Evolutionary conservation across 2,329 filamentous ascomycete genomes (phyloP), one percentile per base, ranked within the genome.

Genomic region (Chaetomium sp.): DNA sequence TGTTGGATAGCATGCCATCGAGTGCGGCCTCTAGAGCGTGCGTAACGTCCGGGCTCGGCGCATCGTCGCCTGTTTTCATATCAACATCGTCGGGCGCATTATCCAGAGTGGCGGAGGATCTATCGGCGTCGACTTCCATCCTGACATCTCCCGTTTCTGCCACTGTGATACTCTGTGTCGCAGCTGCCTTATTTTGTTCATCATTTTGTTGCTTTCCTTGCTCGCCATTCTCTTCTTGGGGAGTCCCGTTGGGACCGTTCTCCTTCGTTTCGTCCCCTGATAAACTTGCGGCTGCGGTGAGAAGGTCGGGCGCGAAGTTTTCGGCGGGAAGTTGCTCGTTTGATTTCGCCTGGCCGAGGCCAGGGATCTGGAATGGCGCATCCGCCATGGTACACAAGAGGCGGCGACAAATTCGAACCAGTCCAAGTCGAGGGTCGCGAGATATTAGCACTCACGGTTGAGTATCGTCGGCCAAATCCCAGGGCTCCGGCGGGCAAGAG

Each of bases 1-100:
- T 12, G 0, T 56, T 42, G 6, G 56, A 53, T 27, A 67, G 66
- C 12, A 76, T 65, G 6, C 72, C 72, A 3, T 71, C 72, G 6
- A 77, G 67, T 33, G 73, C 72, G 8, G 74, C 75, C 59, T 77
- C 75, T 1, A 77, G 68, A 1, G 74, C 74, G 34, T 69, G 63
- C 4, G 73, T 75, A 1, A 77, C 65, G 3, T 73, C 74, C 71
- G 51, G 73, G 48, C 35, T 74, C 6, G 49, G 52, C 11, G 57
- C 49, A 11, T 54, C 56, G 12, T 44, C 43, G 43, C 34, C 40
- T 5, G 36, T 45, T 35, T 53, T 46, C 41, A 53, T 52, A 27
- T 53, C 47, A 43, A 42, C 19, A 27, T 27, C 14, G 11, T 55
- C 57, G 12, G 36, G 33, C 5, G 35, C 33, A 11, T 52, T 49